Percentiles rank a stretch among this genome's conserved stretches.
These are phyloP conservation scores for Fusarium lyarnte DNA, from an alignment of 2,329 filamentous ascomycete species.

Conservation along the genomic window DNA sequence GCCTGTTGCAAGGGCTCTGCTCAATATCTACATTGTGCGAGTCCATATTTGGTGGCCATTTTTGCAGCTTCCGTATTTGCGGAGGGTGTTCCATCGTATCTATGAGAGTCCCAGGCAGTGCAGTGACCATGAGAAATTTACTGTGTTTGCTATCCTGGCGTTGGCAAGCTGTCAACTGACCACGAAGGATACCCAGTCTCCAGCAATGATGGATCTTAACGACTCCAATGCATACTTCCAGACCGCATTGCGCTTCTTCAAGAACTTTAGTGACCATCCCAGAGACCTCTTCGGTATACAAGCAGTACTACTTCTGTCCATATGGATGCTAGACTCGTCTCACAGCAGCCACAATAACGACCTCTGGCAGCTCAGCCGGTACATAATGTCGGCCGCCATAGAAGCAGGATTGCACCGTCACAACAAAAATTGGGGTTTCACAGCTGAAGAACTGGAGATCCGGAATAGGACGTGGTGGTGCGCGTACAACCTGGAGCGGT, in stretches of 20 bases:
- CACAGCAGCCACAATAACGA: constrained; percentile 4
- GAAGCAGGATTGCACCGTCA: neutral
- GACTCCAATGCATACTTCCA: neutral
- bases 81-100: neutral
- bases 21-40: neutral
- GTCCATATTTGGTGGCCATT: constrained; percentile 1
- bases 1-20: neutral
- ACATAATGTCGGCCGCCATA: constrained; percentile 1
- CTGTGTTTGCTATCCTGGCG: accelerated
- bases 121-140: neutral
- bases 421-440: neutral
- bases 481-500: constrained; percentile 1
- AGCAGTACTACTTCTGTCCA: accelerated
- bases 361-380: neutral
- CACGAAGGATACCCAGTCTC: neutral
- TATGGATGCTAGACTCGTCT: constrained; percentile 3
- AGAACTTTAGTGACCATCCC: neutral
- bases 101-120: neutral
- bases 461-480: constrained; percentile 11
- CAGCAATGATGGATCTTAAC: neutral
- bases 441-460: neutral
- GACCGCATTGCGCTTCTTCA: neutral
- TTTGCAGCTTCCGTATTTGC: neutral
- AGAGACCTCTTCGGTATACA: neutral
- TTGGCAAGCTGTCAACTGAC: neutral